phyloP scores from a whole-genome alignment of 1,139 yeast genomes.

The Yamadazyma spencermartinsiae region DNA sequence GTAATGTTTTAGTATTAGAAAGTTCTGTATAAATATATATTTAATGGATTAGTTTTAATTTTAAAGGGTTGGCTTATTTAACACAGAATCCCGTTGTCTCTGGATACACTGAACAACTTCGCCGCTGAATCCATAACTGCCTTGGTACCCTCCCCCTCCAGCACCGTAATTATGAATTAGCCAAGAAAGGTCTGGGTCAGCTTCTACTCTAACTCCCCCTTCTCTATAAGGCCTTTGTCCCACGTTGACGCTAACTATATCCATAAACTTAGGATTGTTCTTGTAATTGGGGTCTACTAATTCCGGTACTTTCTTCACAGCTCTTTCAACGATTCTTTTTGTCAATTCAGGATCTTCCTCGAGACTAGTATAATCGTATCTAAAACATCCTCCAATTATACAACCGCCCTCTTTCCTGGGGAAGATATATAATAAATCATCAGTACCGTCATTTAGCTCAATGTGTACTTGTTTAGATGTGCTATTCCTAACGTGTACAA shows the following conservation, averaged over 20 bases:
- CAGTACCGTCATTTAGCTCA: conserved; percentile 32
- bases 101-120: conserved; percentile 21
- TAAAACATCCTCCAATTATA: conserved; percentile 52
- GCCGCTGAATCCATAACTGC: conserved; percentile 42
- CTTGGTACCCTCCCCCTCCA: conserved; percentile 57
- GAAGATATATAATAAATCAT: conserved; percentile 41
- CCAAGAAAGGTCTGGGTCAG: conserved; percentile 29
- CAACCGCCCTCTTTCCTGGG: conserved; percentile 58
- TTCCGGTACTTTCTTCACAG: conserved; percentile 45
- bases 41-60: too few species aligned
- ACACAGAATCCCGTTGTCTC: conserved; percentile 8
- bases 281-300: conserved; percentile 32
- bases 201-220: conserved; percentile 47
- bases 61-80: background rate
- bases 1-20: background rate
- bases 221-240: conserved; percentile 52
- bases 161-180: conserved; percentile 53
- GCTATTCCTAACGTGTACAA: conserved; percentile 39
- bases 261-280: conserved; percentile 37
- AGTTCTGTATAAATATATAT: too few species aligned
- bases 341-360: conserved; percentile 37
- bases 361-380: conserved; percentile 21
- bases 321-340: conserved; percentile 38
- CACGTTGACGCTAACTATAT: conserved; percentile 39
- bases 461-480: conserved; percentile 22